Evolutionary conservation across 2,329 filamentous ascomycete species (phyloP).

Genomic region (Penicillium rolfsii): DNA sequence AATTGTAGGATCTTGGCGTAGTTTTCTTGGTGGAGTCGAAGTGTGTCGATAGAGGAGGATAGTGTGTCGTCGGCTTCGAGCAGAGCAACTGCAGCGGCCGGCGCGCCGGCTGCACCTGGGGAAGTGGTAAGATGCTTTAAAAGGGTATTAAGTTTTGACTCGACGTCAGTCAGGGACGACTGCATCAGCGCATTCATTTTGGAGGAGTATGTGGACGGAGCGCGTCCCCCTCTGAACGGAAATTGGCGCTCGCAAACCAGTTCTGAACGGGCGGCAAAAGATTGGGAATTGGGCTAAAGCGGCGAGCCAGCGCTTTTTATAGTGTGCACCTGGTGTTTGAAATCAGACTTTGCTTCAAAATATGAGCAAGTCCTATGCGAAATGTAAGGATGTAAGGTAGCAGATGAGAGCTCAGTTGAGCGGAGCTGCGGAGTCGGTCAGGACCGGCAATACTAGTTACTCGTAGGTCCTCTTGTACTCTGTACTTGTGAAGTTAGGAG

Average conservation of each 20-base stretch:
- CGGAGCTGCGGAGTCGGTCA: neutral
- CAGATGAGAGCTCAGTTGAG: neutral
- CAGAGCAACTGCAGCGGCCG: conserved; percentile 45
- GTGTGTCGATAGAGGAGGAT: conserved; percentile 45
- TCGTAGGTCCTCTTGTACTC: too few relatives aligned
- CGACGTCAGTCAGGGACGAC: conserved; percentile 45
- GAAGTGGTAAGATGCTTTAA: conserved; percentile 48
- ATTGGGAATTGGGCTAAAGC: too few relatives aligned
- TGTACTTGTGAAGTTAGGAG: too few relatives aligned
- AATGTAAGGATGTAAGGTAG: neutral
- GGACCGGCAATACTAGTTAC: too few relatives aligned
- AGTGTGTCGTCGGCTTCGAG: conserved; percentile 49
- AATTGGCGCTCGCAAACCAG: neutral
- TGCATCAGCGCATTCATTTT: conserved; percentile 48
- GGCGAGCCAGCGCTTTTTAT: neutral
- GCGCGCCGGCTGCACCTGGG: conserved; percentile 48
- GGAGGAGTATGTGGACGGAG: neutral
- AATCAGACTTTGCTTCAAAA: neutral
- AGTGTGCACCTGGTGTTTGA: too few relatives aligned
- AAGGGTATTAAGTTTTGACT: conserved; percentile 48
- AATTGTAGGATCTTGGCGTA: conserved; percentile 47
- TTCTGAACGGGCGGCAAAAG: neutral
- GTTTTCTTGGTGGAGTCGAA: conserved; percentile 51
- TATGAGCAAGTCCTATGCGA: neutral
- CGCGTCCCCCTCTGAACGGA: neutral